These are phyloP conservation scores for Colletotrichum scovillei DNA, from an alignment of 2,329 filamentous ascomycete genomes.

Conservation along the genomic window DNA sequence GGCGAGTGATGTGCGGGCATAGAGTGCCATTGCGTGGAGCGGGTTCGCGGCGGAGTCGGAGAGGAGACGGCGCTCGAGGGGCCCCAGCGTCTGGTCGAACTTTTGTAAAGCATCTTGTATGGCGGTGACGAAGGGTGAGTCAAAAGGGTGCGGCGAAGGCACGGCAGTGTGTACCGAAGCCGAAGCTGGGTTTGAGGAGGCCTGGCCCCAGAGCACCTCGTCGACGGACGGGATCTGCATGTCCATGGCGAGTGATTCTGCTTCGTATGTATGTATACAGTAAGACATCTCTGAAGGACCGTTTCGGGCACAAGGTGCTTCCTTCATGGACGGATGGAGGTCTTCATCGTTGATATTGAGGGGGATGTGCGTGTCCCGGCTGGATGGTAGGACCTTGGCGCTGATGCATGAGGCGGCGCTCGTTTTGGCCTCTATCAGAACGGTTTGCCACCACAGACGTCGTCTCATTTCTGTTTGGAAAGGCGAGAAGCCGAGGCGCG, in stretches of 20 bases:
- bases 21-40: constrained; percentile 5
- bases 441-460: constrained; percentile 18
- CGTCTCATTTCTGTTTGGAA: constrained; percentile 8
- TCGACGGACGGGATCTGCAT: neutral
- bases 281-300: constrained; percentile 1
- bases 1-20: neutral
- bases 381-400: neutral
- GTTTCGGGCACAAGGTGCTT: neutral
- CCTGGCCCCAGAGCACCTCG: neutral
- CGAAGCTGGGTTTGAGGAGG: too few species aligned
- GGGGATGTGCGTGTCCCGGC: neutral
- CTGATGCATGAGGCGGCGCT: neutral
- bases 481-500: neutral
- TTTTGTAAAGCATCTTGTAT: neutral
- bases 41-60: neutral
- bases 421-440: neutral
- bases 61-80: neutral
- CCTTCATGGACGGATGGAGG: neutral
- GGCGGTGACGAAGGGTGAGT: neutral
- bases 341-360: constrained; percentile 11
- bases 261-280: constrained; percentile 11
- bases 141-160: neutral
- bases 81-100: neutral
- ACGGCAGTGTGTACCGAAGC: neutral
- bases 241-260: neutral